phyloP scores from a whole-genome alignment of 2,329 filamentous ascomycete species.

The Thelonectria olida region DNA sequence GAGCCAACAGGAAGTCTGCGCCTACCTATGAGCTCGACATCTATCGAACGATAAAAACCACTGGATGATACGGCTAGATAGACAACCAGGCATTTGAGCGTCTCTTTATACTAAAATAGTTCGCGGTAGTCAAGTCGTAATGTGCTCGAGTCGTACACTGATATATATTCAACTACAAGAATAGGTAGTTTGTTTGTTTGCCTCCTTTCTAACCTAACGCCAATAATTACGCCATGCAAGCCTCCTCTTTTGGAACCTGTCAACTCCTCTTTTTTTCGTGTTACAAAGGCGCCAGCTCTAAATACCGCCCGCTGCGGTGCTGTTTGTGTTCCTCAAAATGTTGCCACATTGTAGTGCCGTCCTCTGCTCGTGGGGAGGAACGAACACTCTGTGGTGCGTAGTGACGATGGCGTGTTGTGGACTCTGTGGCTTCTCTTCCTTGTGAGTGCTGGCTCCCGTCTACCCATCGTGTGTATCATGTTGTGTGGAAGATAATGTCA shows the following conservation, averaged over 20 bases:
- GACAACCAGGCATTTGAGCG: background rate
- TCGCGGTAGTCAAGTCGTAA: background rate
- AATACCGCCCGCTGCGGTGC: slow-evolving; percentile 26
- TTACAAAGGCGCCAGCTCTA: slow-evolving; percentile 26
- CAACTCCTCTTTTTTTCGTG: slow-evolving; percentile 28
- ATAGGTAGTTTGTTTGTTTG: slow-evolving; percentile 10
- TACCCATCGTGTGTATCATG: slow-evolving; percentile 22
- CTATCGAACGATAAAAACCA: background rate
- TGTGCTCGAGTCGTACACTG: slow-evolving; percentile 17
- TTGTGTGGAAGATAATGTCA: slow-evolving; percentile 24
- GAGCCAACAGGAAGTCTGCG: no score
- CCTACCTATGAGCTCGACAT: background rate
- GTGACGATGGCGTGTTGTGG: background rate
- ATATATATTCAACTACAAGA: slow-evolving; percentile 24
- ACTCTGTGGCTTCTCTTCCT: background rate
- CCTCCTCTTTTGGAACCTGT: slow-evolving; percentile 11
- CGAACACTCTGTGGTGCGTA: background rate
- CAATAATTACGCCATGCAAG: slow-evolving; percentile 33
- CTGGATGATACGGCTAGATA: background rate
- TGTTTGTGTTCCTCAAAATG: slow-evolving; percentile 17
- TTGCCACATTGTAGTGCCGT: background rate
- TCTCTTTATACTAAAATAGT: background rate
- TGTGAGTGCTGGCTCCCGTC: slow-evolving; percentile 4
- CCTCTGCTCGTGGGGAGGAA: background rate
- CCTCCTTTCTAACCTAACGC: slow-evolving; percentile 40